Conservation (phyloP, 2,329 filamentous ascomycete genomes). For the Thyridium curvatum region DNA sequence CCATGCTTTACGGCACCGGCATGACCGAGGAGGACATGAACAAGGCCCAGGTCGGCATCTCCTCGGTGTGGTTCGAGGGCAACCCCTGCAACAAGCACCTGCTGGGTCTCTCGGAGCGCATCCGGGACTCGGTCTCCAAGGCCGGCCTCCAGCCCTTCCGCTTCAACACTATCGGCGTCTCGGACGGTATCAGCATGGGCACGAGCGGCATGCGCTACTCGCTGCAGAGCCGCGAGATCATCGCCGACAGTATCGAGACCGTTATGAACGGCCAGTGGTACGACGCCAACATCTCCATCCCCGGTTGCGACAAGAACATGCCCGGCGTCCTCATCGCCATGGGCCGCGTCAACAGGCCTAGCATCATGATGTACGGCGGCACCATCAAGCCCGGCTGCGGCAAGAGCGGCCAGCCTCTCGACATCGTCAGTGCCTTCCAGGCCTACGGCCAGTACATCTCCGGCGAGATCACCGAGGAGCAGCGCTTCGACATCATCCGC, state of each 20-base stretch:
- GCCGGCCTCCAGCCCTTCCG: conserved; percentile 87
- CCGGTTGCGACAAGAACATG: conserved; percentile 99
- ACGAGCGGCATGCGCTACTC: conserved; percentile 81
- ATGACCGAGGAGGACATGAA: conserved; percentile 80
- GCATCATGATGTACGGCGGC: conserved; percentile 96
- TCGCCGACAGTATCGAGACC: conserved; percentile 96
- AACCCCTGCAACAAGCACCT: conserved; percentile 99
- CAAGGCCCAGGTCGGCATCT: conserved; percentile 97
- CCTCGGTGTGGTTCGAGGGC: conserved; percentile 95
- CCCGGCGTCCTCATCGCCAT: conserved; percentile 88
- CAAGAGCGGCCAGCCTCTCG: conserved; percentile 67
- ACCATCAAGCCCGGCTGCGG: conserved; percentile 90
- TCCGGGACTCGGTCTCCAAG: conserved; percentile 54
- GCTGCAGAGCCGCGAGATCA: conserved; percentile 89
- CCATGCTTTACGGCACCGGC: conserved; percentile 97
- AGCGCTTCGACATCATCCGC: conserved; percentile 90
- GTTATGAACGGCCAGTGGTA: conserved; percentile 99
- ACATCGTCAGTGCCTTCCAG: conserved; percentile 97
- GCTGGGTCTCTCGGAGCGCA: conserved; percentile 76
- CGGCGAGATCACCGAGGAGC: conserved; percentile 83
- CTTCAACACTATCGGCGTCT: conserved; percentile 98
- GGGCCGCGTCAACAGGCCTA: conserved; percentile 89
- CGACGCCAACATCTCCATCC: conserved; percentile 93
- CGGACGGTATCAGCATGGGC: conserved; percentile 96
- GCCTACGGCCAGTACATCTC: conserved; percentile 92